These are phyloP conservation scores for Trichoderma sp. DNA, from an alignment of 2,329 filamentous ascomycete species.

Conservation along the genomic window DNA sequence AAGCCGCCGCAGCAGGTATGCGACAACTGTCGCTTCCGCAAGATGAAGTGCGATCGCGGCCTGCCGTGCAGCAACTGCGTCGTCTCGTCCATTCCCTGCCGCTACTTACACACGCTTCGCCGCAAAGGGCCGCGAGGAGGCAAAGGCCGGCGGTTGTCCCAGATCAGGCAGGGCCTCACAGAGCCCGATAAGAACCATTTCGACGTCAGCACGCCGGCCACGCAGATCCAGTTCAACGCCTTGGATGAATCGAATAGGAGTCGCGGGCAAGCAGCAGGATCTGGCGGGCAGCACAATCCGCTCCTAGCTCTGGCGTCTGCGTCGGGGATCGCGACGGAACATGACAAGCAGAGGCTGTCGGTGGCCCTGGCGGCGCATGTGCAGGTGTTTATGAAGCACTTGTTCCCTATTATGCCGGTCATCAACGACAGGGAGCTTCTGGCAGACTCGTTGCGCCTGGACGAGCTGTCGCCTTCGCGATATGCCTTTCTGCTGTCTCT, in stretches of 20 bases:
- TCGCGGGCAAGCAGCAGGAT: background rate
- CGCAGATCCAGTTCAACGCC: constrained; percentile 23
- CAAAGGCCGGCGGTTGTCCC: constrained; percentile 37
- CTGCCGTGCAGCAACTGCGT: constrained; percentile 39
- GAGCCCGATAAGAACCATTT: constrained; percentile 30
- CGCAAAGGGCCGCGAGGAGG: constrained; percentile 39
- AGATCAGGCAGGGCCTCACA: constrained; percentile 36
- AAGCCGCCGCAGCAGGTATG: constrained; percentile 34
- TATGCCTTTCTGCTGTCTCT: constrained; percentile 39
- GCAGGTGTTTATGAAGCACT: constrained; percentile 38
- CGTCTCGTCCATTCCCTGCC: constrained; percentile 36
- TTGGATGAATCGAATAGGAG: constrained; percentile 5
- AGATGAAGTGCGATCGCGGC: constrained; percentile 42
- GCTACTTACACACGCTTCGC: constrained; percentile 39
- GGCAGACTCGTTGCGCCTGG: constrained; percentile 35
- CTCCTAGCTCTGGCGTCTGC: background rate
- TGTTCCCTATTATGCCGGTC: constrained; percentile 42
- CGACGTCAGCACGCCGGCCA: constrained; percentile 33
- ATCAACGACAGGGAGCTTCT: constrained; percentile 38
- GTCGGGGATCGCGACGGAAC: constrained; percentile 13
- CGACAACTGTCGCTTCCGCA: constrained; percentile 41
- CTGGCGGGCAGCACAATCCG: background rate
- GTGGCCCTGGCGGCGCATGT: constrained; percentile 37
- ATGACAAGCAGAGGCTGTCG: constrained; percentile 33
- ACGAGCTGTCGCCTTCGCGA: constrained; percentile 35